Conservation (phyloP, 192 early-diverging fungal species). For the Linnemannia schmuckeri region DNA sequence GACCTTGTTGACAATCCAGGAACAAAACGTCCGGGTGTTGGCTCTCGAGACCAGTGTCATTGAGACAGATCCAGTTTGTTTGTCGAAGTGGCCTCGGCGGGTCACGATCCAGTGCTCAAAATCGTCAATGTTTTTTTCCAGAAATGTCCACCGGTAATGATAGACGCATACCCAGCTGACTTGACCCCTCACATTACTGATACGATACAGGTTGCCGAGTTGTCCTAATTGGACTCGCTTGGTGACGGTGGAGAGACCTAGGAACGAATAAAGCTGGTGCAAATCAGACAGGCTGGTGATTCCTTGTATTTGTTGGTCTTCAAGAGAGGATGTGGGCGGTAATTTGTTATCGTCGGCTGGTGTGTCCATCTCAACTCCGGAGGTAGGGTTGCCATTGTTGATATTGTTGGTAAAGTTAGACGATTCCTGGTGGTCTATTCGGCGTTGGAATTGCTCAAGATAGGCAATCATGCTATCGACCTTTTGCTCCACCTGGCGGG, state of each 20-base stretch:
- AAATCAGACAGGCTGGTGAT: constrained; percentile 28
- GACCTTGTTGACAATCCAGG: constrained; percentile 52
- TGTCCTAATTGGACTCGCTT: constrained; percentile 30
- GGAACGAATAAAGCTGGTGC: constrained; percentile 44
- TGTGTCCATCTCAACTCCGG: neutral
- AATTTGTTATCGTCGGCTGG: constrained; percentile 5
- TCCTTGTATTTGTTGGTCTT: constrained; percentile 11
- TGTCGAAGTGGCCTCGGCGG: constrained; percentile 47
- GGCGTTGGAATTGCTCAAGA: constrained; percentile 15
- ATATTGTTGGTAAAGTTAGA: neutral
- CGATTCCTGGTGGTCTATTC: neutral
- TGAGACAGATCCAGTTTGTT: constrained; percentile 43
- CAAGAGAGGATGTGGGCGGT: neutral
- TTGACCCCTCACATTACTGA: constrained; percentile 42
- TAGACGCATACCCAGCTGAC: constrained; percentile 52
- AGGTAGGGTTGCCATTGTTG: neutral
- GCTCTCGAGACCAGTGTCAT: constrained; percentile 36
- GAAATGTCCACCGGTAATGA: constrained; percentile 54
- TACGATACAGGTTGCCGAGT: constrained; percentile 41
- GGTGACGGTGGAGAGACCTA: constrained; percentile 27
- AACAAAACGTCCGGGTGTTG: constrained; percentile 42
- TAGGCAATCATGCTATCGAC: constrained; percentile 40
- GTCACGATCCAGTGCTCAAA: constrained; percentile 47
- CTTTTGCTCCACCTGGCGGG: constrained; percentile 19
- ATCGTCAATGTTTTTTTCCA: constrained; percentile 52